phyloP scores from a whole-genome alignment of 164 flowering plant genomes.

The Litsea cubeba region DNA sequence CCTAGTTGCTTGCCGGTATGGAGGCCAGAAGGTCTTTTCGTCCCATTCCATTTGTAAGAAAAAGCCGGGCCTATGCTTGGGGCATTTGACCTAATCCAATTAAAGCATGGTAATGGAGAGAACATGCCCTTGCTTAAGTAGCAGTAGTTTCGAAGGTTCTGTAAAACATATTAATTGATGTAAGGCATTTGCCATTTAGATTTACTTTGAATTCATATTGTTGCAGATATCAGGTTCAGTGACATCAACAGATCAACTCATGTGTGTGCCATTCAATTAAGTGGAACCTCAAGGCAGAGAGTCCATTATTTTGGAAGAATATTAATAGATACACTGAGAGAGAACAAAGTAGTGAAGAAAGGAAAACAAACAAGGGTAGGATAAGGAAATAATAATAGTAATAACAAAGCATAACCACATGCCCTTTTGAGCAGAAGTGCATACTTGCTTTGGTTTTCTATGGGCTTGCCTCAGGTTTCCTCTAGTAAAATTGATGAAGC shows the following conservation, averaged over 20 bases:
- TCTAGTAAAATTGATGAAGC: constrained; percentile 38
- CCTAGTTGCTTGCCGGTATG: constrained; percentile 20
- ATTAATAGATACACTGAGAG: neutral
- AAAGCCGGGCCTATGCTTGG: constrained; percentile 10
- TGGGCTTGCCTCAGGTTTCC: constrained; percentile 78
- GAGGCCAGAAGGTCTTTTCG: constrained; percentile 25
- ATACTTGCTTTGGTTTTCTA: constrained; percentile 9
- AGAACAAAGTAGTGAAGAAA: neutral
- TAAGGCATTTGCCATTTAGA: neutral
- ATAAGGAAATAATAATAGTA: constrained; percentile 1
- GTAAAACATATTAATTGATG: neutral
- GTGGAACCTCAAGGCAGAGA: neutral
- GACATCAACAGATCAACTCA: neutral
- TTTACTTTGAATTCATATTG: neutral
- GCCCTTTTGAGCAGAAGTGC: neutral
- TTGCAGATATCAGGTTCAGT: neutral
- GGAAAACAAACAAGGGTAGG: neutral
- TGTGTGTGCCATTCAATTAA: neutral
- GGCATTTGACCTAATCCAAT: constrained; percentile 1
- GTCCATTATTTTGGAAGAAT: neutral
- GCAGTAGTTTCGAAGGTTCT: constrained; percentile 11
- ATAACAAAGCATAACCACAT: neutral
- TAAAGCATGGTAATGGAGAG: constrained; percentile 16
- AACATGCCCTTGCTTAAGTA: constrained; percentile 27
- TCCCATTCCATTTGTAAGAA: constrained; percentile 15